Base-by-base conservation (phyloP, 2,329 filamentous ascomycete species). In the Ilyonectria destructans region DNA sequence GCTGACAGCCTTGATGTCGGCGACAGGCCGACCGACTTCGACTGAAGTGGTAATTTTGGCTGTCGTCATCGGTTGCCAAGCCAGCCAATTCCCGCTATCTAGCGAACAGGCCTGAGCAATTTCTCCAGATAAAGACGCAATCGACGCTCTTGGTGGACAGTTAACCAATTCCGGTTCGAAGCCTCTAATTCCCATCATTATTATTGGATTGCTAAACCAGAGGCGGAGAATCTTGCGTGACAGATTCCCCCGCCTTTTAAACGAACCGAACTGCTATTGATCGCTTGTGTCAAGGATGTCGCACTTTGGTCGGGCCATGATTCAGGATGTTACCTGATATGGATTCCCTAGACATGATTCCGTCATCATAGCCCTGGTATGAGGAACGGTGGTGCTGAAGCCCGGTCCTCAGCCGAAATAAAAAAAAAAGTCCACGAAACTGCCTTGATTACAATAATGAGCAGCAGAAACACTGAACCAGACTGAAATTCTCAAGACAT, bases 281-380 rank as follows among this genome's bases (percentile, higher is more conserved):
- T 54, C 51, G 51, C 17, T 51, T 8, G 9, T 19, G 46, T 55
- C 17, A 21, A 9, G n/a, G 35, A 12, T 3, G 43, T 57, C 43
- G 23, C 29, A 49, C 29, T 8, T 35, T 7, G 26, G 23, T 59
- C 68, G 59, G 68, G 6, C 13, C 17, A 56, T 13, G 21, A 56
- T 21, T 43, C n/a, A 45, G 21, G 46, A 61, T 69, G 17, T 65
- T 65, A 8, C 59, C 52, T 4, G 37, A 62, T 52, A 15, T 52
- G 56, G 54, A 60, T 57, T 49, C 2, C 13, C 37, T 17, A 9
- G 43, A 29, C 7, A 7, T 40, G 45, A 69, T 62, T 67, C 46
- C 57, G 60, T 69, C 68, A 69, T 68, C 40, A 56, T 59, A 68
- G 46, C 65, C 58, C 65, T 60, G 51, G 45, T 15, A 51, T 59